These are phyloP conservation scores for Boletus rubescentipes DNA, from an alignment of 768 basidiomycete species.

Conservation along the genomic window DNA sequence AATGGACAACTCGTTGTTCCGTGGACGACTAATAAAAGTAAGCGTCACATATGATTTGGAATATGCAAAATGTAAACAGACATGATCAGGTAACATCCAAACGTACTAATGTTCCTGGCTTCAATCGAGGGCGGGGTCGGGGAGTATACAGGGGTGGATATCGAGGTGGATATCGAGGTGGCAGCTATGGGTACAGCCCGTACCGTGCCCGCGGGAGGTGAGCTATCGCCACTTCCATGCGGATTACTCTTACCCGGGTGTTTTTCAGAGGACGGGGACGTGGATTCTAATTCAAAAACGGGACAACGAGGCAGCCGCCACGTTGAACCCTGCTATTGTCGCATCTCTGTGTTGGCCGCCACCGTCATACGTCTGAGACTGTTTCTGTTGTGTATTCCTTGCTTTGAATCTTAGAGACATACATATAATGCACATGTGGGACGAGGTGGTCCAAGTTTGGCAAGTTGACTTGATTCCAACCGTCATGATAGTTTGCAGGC, in stretches of 20 bases:
- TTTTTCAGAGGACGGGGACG: constrained; percentile 68
- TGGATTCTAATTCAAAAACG: constrained; percentile 46
- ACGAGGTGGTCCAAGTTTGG: constrained; percentile 16
- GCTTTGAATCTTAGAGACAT: constrained; percentile 30
- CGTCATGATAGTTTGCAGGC: constrained; percentile 14
- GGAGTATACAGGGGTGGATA: constrained; percentile 61
- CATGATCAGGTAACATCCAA: constrained; percentile 84
- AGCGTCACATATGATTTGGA: constrained; percentile 15
- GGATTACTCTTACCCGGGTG: constrained; percentile 4
- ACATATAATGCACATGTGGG: constrained; percentile 28
- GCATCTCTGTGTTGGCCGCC: constrained; percentile 8
- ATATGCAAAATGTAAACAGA: neutral
- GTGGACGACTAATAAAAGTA: constrained; percentile 90
- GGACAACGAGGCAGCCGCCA: constrained; percentile 19
- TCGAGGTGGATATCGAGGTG: constrained; percentile 60
- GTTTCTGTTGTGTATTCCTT: constrained; percentile 27
- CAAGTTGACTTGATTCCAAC: neutral
- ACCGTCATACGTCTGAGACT: constrained; percentile 19
- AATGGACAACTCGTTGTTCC: constrained; percentile 95
- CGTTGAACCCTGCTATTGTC: constrained; percentile 8
- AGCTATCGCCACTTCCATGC: constrained; percentile 27
- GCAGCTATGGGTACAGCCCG: constrained; percentile 52
- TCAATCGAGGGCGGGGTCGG: constrained; percentile 79
- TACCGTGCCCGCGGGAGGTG: constrained; percentile 75
- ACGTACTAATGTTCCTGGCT: constrained; percentile 93